These are phyloP conservation scores for Mrakia frigida DNA, from an alignment of 768 basidiomycete genomes.

Conservation along the genomic window DNA sequence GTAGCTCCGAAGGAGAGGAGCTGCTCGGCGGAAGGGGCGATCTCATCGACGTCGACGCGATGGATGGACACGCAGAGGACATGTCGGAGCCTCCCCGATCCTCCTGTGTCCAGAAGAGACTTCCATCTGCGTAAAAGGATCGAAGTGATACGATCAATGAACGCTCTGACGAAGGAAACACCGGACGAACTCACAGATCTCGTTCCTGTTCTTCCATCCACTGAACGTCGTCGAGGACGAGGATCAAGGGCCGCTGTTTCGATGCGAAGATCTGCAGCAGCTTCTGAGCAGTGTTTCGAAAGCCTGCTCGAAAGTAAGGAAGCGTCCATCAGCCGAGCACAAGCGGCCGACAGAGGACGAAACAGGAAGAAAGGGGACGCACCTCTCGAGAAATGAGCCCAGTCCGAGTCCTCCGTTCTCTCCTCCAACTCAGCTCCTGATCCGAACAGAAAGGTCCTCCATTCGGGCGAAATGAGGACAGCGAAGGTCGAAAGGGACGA, in stretches of 20 bases:
- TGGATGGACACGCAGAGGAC: conserved; percentile 7
- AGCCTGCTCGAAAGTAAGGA: not conserved
- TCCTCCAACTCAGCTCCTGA: not conserved
- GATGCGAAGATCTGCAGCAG: conserved; percentile 26
- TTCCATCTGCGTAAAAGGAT: conserved; percentile 18
- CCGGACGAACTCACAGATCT: not conserved
- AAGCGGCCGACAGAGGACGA: not conserved
- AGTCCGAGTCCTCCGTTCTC: not conserved
- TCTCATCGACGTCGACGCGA: not conserved
- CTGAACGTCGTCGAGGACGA: conserved; percentile 24
- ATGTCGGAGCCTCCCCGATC: not conserved
- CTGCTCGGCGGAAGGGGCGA: not conserved
- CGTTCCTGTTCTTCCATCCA: conserved; percentile 7
- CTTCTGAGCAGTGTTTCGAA: not conserved
- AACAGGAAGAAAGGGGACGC: not conserved
- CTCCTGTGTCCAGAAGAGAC: not conserved
- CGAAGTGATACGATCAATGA: too few relatives aligned
- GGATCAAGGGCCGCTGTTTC: conserved; percentile 3
- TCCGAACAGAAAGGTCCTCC: conserved; percentile 32
- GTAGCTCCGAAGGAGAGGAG: not conserved
- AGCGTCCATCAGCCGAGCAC: too few relatives aligned
- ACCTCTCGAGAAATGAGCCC: not conserved
- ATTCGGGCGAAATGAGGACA: conserved; percentile 32
- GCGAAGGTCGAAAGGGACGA: conserved; percentile 35
- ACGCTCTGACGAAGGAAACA: not conserved